Evolutionary conservation across 2,329 filamentous ascomycete species (phyloP).

Genomic region (Tolypocladium album): DNA sequence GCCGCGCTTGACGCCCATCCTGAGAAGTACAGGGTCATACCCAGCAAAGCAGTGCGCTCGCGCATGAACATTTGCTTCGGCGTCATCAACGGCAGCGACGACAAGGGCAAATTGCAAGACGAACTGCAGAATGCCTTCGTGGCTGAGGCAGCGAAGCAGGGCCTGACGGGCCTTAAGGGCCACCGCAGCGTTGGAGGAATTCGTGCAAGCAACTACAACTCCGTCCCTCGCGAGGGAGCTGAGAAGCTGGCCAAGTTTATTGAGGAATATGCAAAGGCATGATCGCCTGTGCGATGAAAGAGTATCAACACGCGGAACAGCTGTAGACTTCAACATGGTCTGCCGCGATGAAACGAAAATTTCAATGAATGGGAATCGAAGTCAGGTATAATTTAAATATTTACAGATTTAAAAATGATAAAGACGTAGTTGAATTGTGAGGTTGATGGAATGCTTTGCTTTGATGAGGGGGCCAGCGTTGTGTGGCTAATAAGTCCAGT

Average conservation of each 20-base stretch:
- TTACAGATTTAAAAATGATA: not conserved
- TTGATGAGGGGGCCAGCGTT: not conserved
- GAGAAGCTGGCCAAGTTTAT: constrained; percentile 59
- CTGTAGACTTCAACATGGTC: not conserved
- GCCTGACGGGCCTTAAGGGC: constrained; percentile 75
- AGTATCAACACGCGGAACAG: not conserved
- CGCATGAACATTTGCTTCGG: constrained; percentile 96
- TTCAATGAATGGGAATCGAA: not conserved
- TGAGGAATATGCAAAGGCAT: constrained; percentile 35
- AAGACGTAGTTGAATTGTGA: not conserved
- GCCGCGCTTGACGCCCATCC: constrained; percentile 62
- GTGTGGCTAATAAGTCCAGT: not conserved
- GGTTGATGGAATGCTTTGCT: not conserved
- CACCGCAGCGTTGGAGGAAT: constrained; percentile 83
- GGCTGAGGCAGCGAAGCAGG: constrained; percentile 54
- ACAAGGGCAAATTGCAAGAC: constrained; percentile 25
- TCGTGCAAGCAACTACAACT: constrained; percentile 82
- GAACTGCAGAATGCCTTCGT: constrained; percentile 74
- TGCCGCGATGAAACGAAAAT: not conserved
- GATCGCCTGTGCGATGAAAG: not conserved
- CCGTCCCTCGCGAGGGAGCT: constrained; percentile 56
- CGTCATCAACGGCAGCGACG: constrained; percentile 46
- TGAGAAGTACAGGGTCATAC: constrained; percentile 65
- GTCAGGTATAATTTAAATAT: not conserved
- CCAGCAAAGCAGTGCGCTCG: constrained; percentile 64